phyloP scores from a whole-genome alignment of 306 rosid species.

The Vigna unguiculata region DNA sequence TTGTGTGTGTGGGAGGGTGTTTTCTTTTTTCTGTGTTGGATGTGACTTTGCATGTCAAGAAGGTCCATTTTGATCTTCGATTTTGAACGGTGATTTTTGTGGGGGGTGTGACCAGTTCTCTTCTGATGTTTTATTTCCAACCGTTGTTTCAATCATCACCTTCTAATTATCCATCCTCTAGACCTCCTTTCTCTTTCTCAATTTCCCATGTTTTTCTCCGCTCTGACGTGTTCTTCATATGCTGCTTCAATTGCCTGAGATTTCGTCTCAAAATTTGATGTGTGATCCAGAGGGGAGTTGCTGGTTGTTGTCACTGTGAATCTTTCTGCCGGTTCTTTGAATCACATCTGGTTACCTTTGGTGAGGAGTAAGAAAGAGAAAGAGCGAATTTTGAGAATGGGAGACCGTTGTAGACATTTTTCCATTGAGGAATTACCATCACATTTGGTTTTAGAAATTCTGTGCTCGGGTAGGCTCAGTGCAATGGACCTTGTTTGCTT shows the following conservation, averaged over 20 bases:
- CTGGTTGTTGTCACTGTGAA: constrained; percentile 46
- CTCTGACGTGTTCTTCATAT: constrained; percentile 72
- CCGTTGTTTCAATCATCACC: constrained; percentile 55
- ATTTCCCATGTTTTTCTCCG: constrained; percentile 78
- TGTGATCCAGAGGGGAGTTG: constrained; percentile 27
- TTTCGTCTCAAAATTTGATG: constrained; percentile 68
- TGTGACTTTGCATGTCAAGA: constrained; percentile 48
- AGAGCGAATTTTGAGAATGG: constrained; percentile 48
- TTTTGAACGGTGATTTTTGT: constrained; percentile 40
- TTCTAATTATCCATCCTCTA: constrained; percentile 60
- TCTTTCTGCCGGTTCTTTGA: constrained; percentile 42
- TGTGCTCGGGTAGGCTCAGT: constrained; percentile 75
- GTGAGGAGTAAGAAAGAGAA: constrained; percentile 25
- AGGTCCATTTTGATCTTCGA: constrained; percentile 44
- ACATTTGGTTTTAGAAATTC: constrained; percentile 79
- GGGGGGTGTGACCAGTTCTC: constrained; percentile 55
- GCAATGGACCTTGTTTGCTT: constrained; percentile 76
- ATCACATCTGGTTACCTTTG: constrained; percentile 28
- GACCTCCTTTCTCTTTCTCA: constrained; percentile 63
- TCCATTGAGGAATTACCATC: constrained; percentile 68
- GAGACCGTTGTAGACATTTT: constrained; percentile 54
- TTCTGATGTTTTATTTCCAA: constrained; percentile 90
- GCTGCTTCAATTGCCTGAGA: constrained; percentile 69
- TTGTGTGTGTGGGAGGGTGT: neutral
- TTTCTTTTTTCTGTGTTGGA: neutral